Evolutionary conservation across 768 basidiomycete genomes (phyloP).

Genomic region (Mycena sanguinolenta): DNA sequence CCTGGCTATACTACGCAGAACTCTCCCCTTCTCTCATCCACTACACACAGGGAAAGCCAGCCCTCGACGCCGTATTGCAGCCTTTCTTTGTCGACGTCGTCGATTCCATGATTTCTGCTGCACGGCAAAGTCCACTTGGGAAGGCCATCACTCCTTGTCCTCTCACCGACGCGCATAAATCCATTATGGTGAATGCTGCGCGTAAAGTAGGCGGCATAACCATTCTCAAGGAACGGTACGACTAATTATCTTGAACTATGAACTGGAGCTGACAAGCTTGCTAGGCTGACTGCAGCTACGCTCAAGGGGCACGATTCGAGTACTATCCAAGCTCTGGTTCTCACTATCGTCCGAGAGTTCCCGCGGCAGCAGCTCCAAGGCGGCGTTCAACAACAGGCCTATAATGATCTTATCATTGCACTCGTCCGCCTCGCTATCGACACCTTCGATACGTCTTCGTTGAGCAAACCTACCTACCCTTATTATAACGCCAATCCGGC

Average conservation of each 20-base stretch:
- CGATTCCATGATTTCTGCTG: conserved; percentile 23
- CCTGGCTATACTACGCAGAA: conserved; percentile 32
- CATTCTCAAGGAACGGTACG: conserved; percentile 27
- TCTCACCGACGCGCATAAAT: conserved; percentile 8
- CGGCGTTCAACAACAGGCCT: conserved; percentile 4
- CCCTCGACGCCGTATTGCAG: conserved; percentile 4
- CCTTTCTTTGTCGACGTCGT: conserved; percentile 32
- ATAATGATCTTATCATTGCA: conserved; percentile 6
- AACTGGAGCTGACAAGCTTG: conserved; percentile 15
- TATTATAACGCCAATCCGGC: neutral
- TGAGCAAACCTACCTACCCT: conserved; percentile 2
- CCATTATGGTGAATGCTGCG: conserved; percentile 9
- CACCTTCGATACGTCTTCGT: conserved; percentile 6
- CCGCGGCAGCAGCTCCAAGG: conserved; percentile 4
- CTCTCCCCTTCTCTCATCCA: conserved; percentile 7
- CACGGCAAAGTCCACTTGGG: conserved; percentile 14
- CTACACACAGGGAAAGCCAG: neutral
- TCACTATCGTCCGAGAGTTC: conserved; percentile 14
- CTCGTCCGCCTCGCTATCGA: conserved; percentile 25
- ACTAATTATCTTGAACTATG: neutral
- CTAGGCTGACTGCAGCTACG: conserved; percentile 22
- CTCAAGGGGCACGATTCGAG: conserved; percentile 22
- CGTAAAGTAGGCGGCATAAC: conserved; percentile 21
- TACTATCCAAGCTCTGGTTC: conserved; percentile 14
- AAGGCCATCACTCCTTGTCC: conserved; percentile 20